These are phyloP conservation scores for Wickerhamomyces chambardii DNA, from an alignment of 805 yeast species.

Conservation along the genomic window DNA sequence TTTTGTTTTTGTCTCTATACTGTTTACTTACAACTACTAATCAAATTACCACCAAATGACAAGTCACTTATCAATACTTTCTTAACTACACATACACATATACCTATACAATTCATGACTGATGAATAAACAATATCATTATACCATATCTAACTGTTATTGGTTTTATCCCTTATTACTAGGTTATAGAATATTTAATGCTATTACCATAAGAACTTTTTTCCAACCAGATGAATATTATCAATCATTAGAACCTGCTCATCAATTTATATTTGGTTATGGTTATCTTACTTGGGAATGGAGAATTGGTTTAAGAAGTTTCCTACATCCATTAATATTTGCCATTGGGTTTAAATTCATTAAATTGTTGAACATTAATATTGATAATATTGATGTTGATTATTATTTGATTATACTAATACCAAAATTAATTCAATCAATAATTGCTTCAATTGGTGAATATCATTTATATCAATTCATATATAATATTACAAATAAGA, in stretches of 20 bases:
- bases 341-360: constrained; percentile 31
- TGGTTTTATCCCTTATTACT: no score
- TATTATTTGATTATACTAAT: constrained; percentile 30
- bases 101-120: no score
- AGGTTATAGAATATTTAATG: constrained; percentile 57
- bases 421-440: constrained; percentile 67
- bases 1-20: no score
- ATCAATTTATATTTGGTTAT: constrained; percentile 58
- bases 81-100: no score
- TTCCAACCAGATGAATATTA: constrained; percentile 96
- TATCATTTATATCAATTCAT: constrained; percentile 43
- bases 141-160: no score
- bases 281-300: constrained; percentile 96
- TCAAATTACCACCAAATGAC: no score
- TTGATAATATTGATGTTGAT: no score
- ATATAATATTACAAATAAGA: constrained; percentile 18
- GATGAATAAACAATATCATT: no score
- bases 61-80: no score
- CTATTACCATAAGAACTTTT: constrained; percentile 58
- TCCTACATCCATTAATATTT: constrained; percentile 71
- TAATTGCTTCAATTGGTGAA: constrained; percentile 69
- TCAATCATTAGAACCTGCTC: constrained; percentile 93
- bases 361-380: constrained; percentile 22
- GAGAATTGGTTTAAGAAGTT: constrained; percentile 65
- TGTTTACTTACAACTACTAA: no score